Evolutionary conservation across 1,284 basidiomycete genomes (phyloP).

Genomic region (Gymnopus androsaceus): DNA sequence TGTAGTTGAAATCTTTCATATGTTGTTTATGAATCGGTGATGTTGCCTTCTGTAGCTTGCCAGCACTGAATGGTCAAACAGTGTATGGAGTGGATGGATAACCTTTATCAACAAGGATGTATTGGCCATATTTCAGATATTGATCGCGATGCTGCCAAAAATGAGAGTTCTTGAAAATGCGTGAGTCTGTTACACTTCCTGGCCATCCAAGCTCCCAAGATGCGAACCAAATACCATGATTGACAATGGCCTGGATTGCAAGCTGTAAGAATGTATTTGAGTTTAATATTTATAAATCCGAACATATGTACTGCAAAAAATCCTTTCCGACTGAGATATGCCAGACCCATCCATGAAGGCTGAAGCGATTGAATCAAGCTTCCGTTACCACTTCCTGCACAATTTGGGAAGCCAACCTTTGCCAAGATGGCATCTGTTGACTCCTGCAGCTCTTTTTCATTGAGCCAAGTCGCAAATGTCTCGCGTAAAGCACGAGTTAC

Average conservation of each 20-base stretch:
- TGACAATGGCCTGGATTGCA: conserved; percentile 17
- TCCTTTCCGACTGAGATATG: conserved; percentile 1
- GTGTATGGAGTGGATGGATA: conserved; percentile 10
- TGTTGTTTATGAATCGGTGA: neutral
- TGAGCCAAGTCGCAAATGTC: neutral
- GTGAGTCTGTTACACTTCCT: conserved; percentile 15
- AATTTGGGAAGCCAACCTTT: conserved; percentile 5
- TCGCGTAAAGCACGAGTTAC: conserved; percentile 10
- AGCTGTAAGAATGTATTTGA: neutral
- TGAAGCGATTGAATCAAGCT: neutral
- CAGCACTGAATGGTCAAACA: conserved; percentile 10
- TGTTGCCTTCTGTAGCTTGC: conserved; percentile 1
- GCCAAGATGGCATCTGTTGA: neutral
- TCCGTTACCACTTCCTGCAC: conserved; percentile 9
- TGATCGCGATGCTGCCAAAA: conserved; percentile 6
- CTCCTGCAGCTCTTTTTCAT: neutral
- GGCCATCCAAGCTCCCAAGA: conserved; percentile 21
- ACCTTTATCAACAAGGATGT: conserved; percentile 2
- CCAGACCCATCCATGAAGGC: neutral
- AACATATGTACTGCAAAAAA: conserved; percentile 7
- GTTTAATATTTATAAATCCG: neutral
- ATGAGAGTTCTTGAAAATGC: conserved; percentile 18
- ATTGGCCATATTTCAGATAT: neutral
- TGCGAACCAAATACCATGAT: conserved; percentile 13
- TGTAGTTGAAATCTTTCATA: conserved; percentile 14